phyloP scores from a whole-genome alignment of 208 protist species.

The Trypanosoma grayi region DNA sequence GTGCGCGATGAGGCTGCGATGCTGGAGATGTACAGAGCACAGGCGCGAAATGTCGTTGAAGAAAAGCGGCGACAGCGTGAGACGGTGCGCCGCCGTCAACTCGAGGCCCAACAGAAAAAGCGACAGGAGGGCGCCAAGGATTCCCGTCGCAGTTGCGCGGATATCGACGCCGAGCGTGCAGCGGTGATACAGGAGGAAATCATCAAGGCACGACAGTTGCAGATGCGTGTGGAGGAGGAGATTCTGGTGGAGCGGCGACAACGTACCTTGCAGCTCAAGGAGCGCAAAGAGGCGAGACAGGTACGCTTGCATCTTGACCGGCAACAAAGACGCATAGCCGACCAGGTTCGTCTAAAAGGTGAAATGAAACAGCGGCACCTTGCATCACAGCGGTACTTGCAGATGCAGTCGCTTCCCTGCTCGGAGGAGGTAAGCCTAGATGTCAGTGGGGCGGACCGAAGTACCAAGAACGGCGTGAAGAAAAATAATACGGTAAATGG shows the following conservation, averaged over 20 bases:
- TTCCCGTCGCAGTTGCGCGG: neutral
- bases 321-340: slow-evolving; percentile 17
- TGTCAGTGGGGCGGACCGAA: neutral
- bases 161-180: slow-evolving; percentile 12
- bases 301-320: slow-evolving; percentile 7
- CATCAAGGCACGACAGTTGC: slow-evolving; percentile 1
- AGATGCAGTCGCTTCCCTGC: neutral
- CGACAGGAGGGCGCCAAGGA: neutral
- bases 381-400: neutral
- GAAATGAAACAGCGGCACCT: neutral
- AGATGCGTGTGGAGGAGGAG: slow-evolving; percentile 12
- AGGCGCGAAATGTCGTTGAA: neutral
- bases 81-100: neutral
- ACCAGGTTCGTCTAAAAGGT: neutral
- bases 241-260: slow-evolving; percentile 3
- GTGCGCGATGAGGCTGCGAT: slow-evolving; percentile 8
- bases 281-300: neutral
- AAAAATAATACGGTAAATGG: neutral
- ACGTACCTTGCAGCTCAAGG: neutral
- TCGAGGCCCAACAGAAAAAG: neutral
- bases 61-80: neutral
- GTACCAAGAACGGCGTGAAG: neutral
- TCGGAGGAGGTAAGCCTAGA: neutral
- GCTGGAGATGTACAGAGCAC: slow-evolving; percentile 4
- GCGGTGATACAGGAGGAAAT: slow-evolving; percentile 12